phyloP scores from a whole-genome alignment of 2,329 filamentous ascomycete genomes.

The Colletotrichum falcatum region DNA sequence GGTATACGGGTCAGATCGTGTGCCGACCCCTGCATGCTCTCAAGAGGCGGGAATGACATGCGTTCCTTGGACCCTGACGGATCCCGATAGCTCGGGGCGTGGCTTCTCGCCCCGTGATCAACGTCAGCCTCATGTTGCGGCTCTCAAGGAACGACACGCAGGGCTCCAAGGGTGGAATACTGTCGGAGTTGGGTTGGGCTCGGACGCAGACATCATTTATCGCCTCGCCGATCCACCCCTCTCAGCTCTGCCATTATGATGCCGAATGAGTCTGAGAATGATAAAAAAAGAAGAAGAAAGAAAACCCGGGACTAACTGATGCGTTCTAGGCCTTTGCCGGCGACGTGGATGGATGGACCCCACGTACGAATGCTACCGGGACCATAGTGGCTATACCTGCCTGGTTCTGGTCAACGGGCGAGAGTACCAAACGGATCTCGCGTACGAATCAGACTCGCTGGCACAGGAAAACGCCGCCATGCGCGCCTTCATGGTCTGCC shows the following conservation, averaged over 20 bases:
- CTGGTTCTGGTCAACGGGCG: slow-evolving; percentile 95
- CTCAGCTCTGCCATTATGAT: slow-evolving; percentile 31
- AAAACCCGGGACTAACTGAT: slow-evolving; percentile 50
- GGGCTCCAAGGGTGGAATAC: background rate
- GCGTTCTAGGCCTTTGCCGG: slow-evolving; percentile 83
- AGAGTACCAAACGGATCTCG: slow-evolving; percentile 92
- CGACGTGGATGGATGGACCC: slow-evolving; percentile 95
- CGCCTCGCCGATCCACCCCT: slow-evolving; percentile 44
- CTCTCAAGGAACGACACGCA: slow-evolving; percentile 23
- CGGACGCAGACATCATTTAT: slow-evolving; percentile 48
- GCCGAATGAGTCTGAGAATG: slow-evolving; percentile 12
- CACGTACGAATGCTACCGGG: slow-evolving; percentile 84
- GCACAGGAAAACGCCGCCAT: slow-evolving; percentile 95
- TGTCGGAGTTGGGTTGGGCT: slow-evolving; percentile 47
- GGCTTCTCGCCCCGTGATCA: slow-evolving; percentile 15
- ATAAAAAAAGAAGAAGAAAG: background rate
- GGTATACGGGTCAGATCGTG: slow-evolving; percentile 40
- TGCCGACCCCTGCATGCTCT: slow-evolving; percentile 49
- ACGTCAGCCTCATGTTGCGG: slow-evolving; percentile 29
- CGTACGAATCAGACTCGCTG: slow-evolving; percentile 83
- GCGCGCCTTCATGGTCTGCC: slow-evolving; percentile 96
- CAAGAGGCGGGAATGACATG: slow-evolving; percentile 44
- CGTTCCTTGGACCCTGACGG: slow-evolving; percentile 39
- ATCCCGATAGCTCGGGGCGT: slow-evolving; percentile 18
- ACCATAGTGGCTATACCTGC: slow-evolving; percentile 83